These are phyloP conservation scores for Penicillium sp. DNA, from an alignment of 2,329 filamentous ascomycete genomes.

Conservation along the genomic window DNA sequence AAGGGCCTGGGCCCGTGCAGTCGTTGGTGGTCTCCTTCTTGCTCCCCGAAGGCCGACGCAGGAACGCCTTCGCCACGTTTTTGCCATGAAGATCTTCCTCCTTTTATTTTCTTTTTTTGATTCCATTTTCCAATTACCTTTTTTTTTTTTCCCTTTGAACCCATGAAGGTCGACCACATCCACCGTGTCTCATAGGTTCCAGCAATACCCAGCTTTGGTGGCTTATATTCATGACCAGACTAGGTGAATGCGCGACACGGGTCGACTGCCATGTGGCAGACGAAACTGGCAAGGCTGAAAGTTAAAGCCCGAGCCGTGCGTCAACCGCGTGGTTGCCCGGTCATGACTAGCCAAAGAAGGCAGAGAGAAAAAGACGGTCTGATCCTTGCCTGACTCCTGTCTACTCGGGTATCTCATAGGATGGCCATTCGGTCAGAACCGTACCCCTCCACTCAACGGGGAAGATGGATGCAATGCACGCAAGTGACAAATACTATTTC, in stretches of 20 bases:
- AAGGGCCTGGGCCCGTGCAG: background rate
- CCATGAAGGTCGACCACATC: too few relatives aligned
- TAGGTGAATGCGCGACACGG: background rate
- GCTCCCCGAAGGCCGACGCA: constrained; percentile 16
- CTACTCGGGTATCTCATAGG: background rate
- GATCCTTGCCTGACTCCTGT: background rate
- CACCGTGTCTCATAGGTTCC: background rate
- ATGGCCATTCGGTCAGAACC: background rate
- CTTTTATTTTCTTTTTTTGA: background rate
- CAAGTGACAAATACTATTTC: too few relatives aligned
- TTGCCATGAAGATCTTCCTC: background rate
- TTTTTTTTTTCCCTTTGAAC: too few relatives aligned
- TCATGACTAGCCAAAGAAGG: background rate
- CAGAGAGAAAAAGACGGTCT: background rate
- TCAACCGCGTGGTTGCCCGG: constrained; percentile 3
- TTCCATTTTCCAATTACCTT: too few relatives aligned
- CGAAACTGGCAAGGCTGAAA: background rate
- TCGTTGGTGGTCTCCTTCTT: background rate
- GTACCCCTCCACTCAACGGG: background rate
- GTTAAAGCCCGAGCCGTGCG: constrained; percentile 5
- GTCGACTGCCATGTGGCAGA: constrained; percentile 4
- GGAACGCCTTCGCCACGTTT: constrained; percentile 18
- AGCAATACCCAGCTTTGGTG: background rate
- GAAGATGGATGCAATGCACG: too few relatives aligned
- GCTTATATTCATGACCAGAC: background rate